Conservation (phyloP, 805 yeast genomes). For the Saturnispora sanitii region DNA sequence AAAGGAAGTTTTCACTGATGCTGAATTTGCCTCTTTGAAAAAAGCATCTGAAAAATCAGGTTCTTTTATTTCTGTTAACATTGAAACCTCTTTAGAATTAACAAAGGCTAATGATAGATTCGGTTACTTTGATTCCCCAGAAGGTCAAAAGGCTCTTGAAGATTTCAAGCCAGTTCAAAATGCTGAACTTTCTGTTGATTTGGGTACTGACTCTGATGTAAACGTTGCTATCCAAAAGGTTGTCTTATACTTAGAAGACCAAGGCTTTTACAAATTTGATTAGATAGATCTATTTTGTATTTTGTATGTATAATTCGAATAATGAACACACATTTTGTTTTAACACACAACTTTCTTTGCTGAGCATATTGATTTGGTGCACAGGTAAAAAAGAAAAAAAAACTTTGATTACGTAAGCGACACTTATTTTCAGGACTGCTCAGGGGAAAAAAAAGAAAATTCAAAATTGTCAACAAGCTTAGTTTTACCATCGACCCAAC, state of each 20-base stretch:
- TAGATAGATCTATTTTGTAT: neutral
- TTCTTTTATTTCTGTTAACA: conserved; percentile 41
- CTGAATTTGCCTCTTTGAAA: conserved; percentile 34
- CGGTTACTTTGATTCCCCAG: conserved; percentile 38
- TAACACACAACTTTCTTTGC: neutral
- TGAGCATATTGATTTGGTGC: conserved; percentile 1
- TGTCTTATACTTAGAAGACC: conserved; percentile 63
- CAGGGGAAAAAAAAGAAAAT: neutral
- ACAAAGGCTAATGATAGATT: conserved; percentile 39
- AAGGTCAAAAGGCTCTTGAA: conserved; percentile 32
- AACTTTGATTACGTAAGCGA: too few relatives aligned
- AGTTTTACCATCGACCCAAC: neutral
- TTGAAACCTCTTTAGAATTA: conserved; percentile 38
- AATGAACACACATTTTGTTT: neutral
- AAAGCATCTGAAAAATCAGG: conserved; percentile 39
- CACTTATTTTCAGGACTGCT: too few relatives aligned
- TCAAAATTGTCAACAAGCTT: neutral
- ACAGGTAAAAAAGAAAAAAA: neutral
- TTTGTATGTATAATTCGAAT: neutral
- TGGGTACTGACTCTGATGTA: conserved; percentile 41
- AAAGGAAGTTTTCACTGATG: conserved; percentile 33
- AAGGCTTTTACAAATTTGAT: conserved; percentile 60
- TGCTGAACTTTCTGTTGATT: conserved; percentile 50
- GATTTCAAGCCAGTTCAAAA: conserved; percentile 39
- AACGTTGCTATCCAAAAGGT: conserved; percentile 67